A percentile compares a stretch with the other conserved stretches of the same genome.
Conservation (phyloP, 352 stramenopile species). For the Globisporangium recalcitrans region DNA sequence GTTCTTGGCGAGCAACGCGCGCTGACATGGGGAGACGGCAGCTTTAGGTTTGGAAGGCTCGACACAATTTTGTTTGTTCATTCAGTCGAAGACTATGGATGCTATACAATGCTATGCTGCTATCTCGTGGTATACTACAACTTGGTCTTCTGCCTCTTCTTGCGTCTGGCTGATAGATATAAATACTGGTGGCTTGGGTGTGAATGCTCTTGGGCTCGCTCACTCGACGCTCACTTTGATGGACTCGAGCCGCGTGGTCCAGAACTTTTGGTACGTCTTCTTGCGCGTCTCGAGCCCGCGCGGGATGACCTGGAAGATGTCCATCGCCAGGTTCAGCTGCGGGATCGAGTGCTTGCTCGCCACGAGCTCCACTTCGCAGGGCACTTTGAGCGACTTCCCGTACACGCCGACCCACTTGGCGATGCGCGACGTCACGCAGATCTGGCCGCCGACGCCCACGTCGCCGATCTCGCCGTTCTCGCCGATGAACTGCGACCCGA, state of each 20-base stretch:
- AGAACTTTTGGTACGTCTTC: constrained; percentile 26
- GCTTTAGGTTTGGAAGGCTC: neutral
- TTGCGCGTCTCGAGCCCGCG: constrained; percentile 33
- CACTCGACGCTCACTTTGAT: constrained; percentile 17
- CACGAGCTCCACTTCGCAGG: constrained; percentile 26
- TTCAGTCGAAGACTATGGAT: neutral
- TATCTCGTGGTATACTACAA: constrained; percentile 4
- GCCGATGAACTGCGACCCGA: constrained; percentile 11
- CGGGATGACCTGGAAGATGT: constrained; percentile 35
- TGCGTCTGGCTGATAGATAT: neutral
- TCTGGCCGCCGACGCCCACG: constrained; percentile 42
- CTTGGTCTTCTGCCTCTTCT: neutral
- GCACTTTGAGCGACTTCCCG: constrained; percentile 16
- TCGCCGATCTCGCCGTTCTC: constrained; percentile 29
- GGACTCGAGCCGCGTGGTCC: constrained; percentile 11
- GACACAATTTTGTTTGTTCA: neutral
- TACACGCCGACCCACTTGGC: constrained; percentile 36
- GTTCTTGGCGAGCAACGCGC: constrained; percentile 22
- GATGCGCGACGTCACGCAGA: constrained; percentile 39
- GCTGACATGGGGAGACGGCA: neutral
- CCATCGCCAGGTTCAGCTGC: constrained; percentile 32
- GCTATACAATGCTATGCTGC: neutral
- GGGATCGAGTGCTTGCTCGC: constrained; percentile 26
- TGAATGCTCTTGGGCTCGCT: too few relatives aligned
- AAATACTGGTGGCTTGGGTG: constrained; percentile 8